Conservation (phyloP, 179 eudicot species). For the Silene vulgaris region DNA sequence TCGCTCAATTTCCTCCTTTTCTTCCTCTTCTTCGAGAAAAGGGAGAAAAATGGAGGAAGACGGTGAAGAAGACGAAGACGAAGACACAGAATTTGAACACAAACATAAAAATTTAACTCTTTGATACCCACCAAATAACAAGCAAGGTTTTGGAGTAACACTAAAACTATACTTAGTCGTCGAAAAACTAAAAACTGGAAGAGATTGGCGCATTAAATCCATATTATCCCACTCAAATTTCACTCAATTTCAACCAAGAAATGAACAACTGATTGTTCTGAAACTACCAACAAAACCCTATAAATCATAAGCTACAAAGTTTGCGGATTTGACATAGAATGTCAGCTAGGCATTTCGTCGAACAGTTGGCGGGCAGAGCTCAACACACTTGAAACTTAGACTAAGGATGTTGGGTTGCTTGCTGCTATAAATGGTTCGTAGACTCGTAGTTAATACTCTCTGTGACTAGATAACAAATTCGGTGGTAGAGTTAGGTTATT, state of each 20-base stretch:
- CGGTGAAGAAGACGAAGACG: constrained; percentile 19
- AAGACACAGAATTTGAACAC: constrained; percentile 19
- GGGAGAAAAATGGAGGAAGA: constrained; percentile 56
- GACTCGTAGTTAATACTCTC: too few species aligned
- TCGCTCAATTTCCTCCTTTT: constrained; percentile 22
- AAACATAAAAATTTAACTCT: constrained; percentile 28
- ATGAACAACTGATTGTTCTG: neutral
- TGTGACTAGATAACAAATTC: too few species aligned
- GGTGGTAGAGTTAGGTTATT: too few species aligned
- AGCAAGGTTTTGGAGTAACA: constrained; percentile 16
- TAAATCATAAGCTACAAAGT: neutral
- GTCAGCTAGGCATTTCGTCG: constrained; percentile 25
- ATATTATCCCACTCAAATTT: constrained; percentile 6
- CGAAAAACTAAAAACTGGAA: constrained; percentile 15
- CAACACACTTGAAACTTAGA: neutral
- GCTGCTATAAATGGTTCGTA: too few species aligned
- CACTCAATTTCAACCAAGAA: neutral
- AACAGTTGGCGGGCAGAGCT: constrained; percentile 25
- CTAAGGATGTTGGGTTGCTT: neutral
- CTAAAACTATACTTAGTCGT: neutral
- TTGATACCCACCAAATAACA: constrained; percentile 15
- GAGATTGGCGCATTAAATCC: constrained; percentile 18
- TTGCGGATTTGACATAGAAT: neutral
- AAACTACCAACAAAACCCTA: neutral
- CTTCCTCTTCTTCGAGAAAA: constrained; percentile 40